Evolutionary conservation across 352 stramenopile genomes (phyloP), one percentile per base, ranked within the genome.

Genomic region (Poterioochromonas sp.): DNA sequence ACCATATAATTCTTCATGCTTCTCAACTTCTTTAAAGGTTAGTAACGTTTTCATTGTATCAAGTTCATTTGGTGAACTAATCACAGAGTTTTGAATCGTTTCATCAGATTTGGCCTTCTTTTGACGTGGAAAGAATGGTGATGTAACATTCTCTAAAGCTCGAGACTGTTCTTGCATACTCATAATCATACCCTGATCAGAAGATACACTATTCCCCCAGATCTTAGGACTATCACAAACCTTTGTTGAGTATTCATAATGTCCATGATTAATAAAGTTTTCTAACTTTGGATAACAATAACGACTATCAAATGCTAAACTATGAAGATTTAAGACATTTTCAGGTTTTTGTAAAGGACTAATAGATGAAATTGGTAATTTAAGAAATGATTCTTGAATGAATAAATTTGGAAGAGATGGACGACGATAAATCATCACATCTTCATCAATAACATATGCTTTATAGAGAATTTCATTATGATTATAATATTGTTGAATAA

Each of bases 401-500:
- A n/a, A n/a, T n/a, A 83, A 70, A 77, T 83, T 78, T 26, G 80
- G 80, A 37, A 83, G 43, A 1, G 76, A 82, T 32, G 73, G 41
- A 35, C 80, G 71, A 37, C 74, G 65, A 53, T 60, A 77, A 37
- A 83, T 73, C 0, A 49, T 73, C 1, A 83, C 74, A 39, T 79
- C 71, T 22, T 83, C 65, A 32, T 81, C 80, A 12, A 83, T 79
- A 20, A 83, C 79, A 11, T 79, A 83, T 20, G 84, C 80, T 73
- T 83, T 83, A 53, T 78, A 83, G 15, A 83, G 22, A 40, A 69
- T 71, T 2, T 60, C 70, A 58, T 70, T 39, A 47, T 83, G 80
- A 76, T 83, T 81, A n/a, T 76, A 71, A 73, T 44, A 83, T 44
- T 83, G 76, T 71, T 80, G 65, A 26, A 74, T 41, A 40, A 74